phyloP scores from a whole-genome alignment of 257 asterid genomes.

The Solanum megistacrolobum region DNA sequence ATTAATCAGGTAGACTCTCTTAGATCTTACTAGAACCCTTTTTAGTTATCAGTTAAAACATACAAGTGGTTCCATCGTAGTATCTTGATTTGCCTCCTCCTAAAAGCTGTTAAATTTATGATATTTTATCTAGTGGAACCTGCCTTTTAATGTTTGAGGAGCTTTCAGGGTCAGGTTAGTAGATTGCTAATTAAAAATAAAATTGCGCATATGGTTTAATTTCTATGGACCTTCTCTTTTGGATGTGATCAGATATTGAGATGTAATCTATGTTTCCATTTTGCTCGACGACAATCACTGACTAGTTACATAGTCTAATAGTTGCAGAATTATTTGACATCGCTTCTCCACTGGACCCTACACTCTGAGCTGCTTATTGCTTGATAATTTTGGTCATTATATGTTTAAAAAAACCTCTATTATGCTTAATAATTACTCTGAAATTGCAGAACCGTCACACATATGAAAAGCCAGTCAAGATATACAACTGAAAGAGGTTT shows the following conservation, averaged over 20 bases:
- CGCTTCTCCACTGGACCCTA: background rate
- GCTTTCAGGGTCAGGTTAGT: background rate
- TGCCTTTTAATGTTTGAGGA: background rate
- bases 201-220: background rate
- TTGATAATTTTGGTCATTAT: background rate
- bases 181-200: background rate
- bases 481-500: constrained; percentile 45
- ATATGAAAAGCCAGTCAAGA: constrained; percentile 84
- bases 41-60: background rate
- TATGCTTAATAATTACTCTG: background rate
- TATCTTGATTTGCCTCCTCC: background rate
- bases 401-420: background rate
- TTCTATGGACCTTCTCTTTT: background rate
- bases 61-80: background rate
- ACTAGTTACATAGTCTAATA: background rate
- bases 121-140: background rate
- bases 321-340: background rate
- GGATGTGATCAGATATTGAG: background rate
- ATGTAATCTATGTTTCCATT: background rate
- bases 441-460: constrained; percentile 81
- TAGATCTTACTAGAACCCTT: background rate
- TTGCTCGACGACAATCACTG: background rate
- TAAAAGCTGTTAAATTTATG: background rate
- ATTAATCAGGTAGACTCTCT: constrained; percentile 53
- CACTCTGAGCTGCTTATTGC: background rate